Evolutionary conservation across 164 flowering plant genomes (phyloP).

Genomic region (Vitis rupestris): DNA sequence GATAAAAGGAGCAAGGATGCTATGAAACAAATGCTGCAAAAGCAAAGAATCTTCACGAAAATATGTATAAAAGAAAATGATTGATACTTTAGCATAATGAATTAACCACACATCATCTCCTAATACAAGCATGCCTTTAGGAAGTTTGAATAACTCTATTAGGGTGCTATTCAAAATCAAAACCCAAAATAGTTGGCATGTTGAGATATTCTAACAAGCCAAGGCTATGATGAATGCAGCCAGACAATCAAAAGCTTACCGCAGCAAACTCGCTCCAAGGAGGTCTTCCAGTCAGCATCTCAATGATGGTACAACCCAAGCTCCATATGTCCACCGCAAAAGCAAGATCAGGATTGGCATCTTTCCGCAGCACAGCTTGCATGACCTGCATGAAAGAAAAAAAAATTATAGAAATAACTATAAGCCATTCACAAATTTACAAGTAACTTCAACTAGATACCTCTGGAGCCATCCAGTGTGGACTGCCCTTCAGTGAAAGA

Average conservation of each 20-base stretch:
- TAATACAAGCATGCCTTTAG: too few relatives aligned
- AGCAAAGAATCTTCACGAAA: too few relatives aligned
- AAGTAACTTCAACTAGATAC: conserved; percentile 26
- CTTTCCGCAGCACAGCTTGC: conserved; percentile 56
- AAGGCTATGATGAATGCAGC: not conserved
- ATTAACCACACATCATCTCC: too few relatives aligned
- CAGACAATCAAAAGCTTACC: conserved; percentile 38
- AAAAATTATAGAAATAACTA: not conserved
- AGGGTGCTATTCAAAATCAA: too few relatives aligned
- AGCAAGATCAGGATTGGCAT: conserved; percentile 53
- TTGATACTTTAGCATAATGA: too few relatives aligned
- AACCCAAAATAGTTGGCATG: too few relatives aligned
- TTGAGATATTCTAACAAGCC: not conserved
- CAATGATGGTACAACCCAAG: conserved; percentile 87
- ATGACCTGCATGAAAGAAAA: conserved; percentile 43
- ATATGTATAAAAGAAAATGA: too few relatives aligned
- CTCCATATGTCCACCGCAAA: conserved; percentile 93
- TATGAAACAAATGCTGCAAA: too few relatives aligned
- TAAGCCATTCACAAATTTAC: not conserved
- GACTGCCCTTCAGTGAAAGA: conserved; percentile 86
- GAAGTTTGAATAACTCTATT: too few relatives aligned
- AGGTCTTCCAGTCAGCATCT: conserved; percentile 84
- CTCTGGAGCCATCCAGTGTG: conserved; percentile 99
- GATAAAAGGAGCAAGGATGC: too few relatives aligned
- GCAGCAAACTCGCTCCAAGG: conserved; percentile 84